Conservation (phyloP, 495 filamentous ascomycete species). For the Xylaria scruposa region DNA sequence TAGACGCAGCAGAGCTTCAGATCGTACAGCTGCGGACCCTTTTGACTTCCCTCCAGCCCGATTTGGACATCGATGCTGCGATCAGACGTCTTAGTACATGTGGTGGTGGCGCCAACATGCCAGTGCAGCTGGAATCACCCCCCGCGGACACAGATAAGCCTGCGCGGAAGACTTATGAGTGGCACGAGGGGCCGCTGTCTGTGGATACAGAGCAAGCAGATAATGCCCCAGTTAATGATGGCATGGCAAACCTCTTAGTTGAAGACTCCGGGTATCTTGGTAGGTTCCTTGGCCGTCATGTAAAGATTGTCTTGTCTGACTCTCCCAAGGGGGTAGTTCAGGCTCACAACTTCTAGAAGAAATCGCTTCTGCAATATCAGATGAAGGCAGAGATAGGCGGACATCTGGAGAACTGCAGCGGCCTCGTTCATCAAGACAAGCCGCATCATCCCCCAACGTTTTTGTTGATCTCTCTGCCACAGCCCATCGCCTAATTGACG, state of each 20-base stretch:
- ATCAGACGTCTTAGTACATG: constrained; percentile 22
- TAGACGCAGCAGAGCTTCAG: constrained; percentile 41
- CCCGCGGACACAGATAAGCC: neutral
- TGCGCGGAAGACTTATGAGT: neutral
- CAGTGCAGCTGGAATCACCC: neutral
- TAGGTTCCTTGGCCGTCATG: constrained; percentile 38
- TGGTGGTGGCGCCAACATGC: constrained; percentile 1
- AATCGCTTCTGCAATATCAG: neutral
- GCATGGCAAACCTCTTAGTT: constrained; percentile 44
- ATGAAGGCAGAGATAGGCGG: neutral
- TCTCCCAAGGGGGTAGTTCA: neutral
- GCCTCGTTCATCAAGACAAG: neutral
- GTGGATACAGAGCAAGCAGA: no score
- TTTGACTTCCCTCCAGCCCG: constrained; percentile 40
- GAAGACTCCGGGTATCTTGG: constrained; percentile 44
- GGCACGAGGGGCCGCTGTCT: constrained; percentile 2
- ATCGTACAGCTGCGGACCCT: constrained; percentile 40
- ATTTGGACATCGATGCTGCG: constrained; percentile 39
- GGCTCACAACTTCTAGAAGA: constrained; percentile 8
- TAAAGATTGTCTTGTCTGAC: neutral
- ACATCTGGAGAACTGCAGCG: neutral
- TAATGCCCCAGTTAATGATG: constrained; percentile 29
- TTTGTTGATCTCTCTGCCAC: constrained; percentile 29
- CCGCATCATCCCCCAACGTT: neutral
- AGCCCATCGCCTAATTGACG: constrained; percentile 54